phyloP scores from a whole-genome alignment of 2,329 filamentous ascomycete species.

The Stachybotrys chartarum region DNA sequence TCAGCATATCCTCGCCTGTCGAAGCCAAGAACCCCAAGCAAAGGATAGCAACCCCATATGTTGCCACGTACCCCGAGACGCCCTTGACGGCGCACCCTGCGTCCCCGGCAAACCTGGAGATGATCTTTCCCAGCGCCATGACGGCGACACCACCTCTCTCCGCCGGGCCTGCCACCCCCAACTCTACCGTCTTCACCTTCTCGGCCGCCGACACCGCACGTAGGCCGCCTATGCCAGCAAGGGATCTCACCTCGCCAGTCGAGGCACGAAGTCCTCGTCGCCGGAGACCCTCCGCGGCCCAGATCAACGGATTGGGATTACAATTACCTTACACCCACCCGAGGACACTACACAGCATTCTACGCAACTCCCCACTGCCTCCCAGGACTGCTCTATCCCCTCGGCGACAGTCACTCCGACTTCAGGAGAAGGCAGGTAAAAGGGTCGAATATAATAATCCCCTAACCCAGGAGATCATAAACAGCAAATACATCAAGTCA shows the following conservation, averaged over 20 bases:
- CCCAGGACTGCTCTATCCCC: conserved; percentile 44
- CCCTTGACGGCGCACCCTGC: conserved; percentile 43
- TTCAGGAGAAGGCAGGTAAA: conserved; percentile 46
- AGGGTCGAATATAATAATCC: conserved; percentile 57
- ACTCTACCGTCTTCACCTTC: conserved; percentile 39
- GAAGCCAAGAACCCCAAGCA: conserved; percentile 23
- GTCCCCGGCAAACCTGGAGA: conserved; percentile 39
- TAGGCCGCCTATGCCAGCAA: conserved; percentile 1
- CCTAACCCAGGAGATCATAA: conserved; percentile 56
- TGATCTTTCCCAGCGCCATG: conserved; percentile 48
- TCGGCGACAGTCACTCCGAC: conserved; percentile 43
- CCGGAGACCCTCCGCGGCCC: conserved; percentile 1
- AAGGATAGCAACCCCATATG: conserved; percentile 35
- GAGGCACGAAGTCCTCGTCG: conserved; percentile 10
- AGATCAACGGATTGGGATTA: conserved; percentile 7
- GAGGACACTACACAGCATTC: conserved; percentile 53
- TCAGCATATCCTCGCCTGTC: conserved; percentile 20
- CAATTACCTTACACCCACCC: conserved; percentile 52
- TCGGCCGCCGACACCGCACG: conserved; percentile 23
- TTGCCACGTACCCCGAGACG: conserved; percentile 43
- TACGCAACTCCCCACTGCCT: conserved; percentile 58
- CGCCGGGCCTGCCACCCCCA: conserved; percentile 41
- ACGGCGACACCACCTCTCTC: conserved; percentile 53
- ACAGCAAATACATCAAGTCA: conserved; percentile 53
- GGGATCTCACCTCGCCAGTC: conserved; percentile 3